phyloP scores from a whole-genome alignment of 208 protist genomes.

The Leishmania arabica region DNA sequence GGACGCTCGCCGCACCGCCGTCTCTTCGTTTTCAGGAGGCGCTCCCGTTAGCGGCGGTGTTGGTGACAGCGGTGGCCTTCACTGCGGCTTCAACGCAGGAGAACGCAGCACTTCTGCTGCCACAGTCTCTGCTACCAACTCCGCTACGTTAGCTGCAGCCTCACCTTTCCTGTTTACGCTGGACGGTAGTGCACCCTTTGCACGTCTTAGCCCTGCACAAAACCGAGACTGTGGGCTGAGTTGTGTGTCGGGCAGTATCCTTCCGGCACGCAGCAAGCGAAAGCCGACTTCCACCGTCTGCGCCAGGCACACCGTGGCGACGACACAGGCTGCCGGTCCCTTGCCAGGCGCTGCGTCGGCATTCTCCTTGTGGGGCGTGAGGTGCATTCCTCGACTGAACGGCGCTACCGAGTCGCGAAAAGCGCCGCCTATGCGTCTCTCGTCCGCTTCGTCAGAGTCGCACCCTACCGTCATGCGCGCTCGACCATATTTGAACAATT shows the following conservation, averaged over 20 bases:
- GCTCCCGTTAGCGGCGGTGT: background rate
- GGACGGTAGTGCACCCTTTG: background rate
- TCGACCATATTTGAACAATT: conserved; percentile 27
- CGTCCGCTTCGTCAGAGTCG: background rate
- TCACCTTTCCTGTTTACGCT: background rate
- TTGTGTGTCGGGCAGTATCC: background rate
- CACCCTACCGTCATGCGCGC: background rate
- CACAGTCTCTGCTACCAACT: background rate
- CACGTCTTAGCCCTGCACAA: background rate
- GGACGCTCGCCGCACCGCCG: background rate
- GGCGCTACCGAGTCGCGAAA: background rate
- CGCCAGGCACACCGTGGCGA: background rate
- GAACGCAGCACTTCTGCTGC: background rate
- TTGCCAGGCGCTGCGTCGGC: background rate
- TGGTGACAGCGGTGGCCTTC: background rate
- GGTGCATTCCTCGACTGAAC: conserved; percentile 1
- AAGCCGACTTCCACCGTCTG: background rate
- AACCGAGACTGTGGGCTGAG: background rate
- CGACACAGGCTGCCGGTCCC: background rate
- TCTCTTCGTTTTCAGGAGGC: background rate
- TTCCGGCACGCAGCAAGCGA: background rate
- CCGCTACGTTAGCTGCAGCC: background rate
- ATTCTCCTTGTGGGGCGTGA: background rate
- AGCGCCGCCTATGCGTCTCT: background rate
- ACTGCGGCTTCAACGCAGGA: background rate